Evolutionary conservation across 1,139 yeast species (phyloP).

Genomic region (Kodamaea derodonti): DNA sequence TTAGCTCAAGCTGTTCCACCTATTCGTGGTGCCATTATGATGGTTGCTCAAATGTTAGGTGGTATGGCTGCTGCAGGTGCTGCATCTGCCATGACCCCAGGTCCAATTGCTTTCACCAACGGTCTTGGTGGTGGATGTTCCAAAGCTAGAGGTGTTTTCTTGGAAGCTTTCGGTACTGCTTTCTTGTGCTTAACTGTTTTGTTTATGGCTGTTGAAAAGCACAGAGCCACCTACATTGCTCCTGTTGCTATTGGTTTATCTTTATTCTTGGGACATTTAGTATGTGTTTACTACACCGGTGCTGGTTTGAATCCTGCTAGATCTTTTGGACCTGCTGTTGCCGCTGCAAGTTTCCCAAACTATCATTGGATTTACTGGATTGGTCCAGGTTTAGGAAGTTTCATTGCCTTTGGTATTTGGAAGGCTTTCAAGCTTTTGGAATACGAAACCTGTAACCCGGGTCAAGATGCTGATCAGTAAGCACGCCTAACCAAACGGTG

Average conservation of each 20-base stretch:
- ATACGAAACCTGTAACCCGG: slow-evolving; percentile 71
- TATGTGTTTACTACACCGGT: slow-evolving; percentile 82
- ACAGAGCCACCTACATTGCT: slow-evolving; percentile 71
- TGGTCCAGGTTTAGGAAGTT: slow-evolving; percentile 73
- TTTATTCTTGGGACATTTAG: slow-evolving; percentile 76
- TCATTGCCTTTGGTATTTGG: slow-evolving; percentile 66
- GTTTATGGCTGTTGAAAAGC: slow-evolving; percentile 83
- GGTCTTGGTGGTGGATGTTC: slow-evolving; percentile 71
- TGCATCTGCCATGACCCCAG: slow-evolving; percentile 85
- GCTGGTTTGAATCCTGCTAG: slow-evolving; percentile 94
- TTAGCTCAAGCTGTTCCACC: slow-evolving; percentile 74
- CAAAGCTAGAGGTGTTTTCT: slow-evolving; percentile 69
- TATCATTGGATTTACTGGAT: slow-evolving; percentile 95
- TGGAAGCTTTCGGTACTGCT: slow-evolving; percentile 80
- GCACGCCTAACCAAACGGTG: not conserved
- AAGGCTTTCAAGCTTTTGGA: slow-evolving; percentile 60
- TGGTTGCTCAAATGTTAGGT: slow-evolving; percentile 68
- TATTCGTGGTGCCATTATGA: slow-evolving; percentile 62
- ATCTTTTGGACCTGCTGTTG: slow-evolving; percentile 80
- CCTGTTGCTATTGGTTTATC: slow-evolving; percentile 84
- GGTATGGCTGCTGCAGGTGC: slow-evolving; percentile 95
- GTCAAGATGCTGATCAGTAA: slow-evolving; percentile 48
- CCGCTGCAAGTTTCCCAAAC: slow-evolving; percentile 65
- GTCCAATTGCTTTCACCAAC: slow-evolving; percentile 69
- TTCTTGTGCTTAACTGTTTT: slow-evolving; percentile 72